Evolutionary conservation across 1,139 yeast genomes (phyloP).

Genomic region (Blastobotrys arbuscula): DNA sequence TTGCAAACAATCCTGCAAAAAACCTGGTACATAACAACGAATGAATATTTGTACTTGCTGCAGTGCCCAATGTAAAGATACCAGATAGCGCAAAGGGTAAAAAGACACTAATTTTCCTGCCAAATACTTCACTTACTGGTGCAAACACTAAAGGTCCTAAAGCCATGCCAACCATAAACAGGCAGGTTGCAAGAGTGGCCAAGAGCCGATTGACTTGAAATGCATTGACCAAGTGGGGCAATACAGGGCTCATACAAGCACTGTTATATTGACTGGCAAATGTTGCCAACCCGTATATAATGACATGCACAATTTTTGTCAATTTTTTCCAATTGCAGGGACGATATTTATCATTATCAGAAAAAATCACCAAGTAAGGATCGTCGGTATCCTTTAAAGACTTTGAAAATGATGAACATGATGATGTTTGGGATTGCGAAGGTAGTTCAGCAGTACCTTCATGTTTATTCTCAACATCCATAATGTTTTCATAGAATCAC

Average conservation of each 20-base stretch:
- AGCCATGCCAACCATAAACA: conserved; percentile 71
- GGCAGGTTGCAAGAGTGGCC: conserved; percentile 56
- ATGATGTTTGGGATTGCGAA: background rate
- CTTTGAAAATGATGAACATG: background rate
- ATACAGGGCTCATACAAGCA: conserved; percentile 40
- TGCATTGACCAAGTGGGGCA: conserved; percentile 41
- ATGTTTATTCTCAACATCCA: background rate
- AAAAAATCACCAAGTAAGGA: conserved; percentile 12
- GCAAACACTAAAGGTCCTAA: conserved; percentile 74
- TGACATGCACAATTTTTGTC: conserved; percentile 38
- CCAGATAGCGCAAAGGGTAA: conserved; percentile 54
- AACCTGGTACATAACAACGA: conserved; percentile 63
- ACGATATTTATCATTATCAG: conserved; percentile 20
- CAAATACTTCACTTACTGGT: conserved; percentile 76
- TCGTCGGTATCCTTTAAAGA: background rate
- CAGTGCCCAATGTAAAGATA: conserved; percentile 29
- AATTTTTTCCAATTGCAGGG: conserved; percentile 37
- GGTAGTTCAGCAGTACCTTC: no score
- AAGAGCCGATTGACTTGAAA: conserved; percentile 56
- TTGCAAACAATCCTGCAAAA: conserved; percentile 65
- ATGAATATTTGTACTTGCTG: conserved; percentile 43
- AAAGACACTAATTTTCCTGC: conserved; percentile 64
- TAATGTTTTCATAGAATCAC: no score
- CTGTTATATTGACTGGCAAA: conserved; percentile 43
- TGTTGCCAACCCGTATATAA: conserved; percentile 39